These are phyloP conservation scores for Dothideomycetes sp. DNA, from an alignment of 2,329 filamentous ascomycete species.

Conservation along the genomic window DNA sequence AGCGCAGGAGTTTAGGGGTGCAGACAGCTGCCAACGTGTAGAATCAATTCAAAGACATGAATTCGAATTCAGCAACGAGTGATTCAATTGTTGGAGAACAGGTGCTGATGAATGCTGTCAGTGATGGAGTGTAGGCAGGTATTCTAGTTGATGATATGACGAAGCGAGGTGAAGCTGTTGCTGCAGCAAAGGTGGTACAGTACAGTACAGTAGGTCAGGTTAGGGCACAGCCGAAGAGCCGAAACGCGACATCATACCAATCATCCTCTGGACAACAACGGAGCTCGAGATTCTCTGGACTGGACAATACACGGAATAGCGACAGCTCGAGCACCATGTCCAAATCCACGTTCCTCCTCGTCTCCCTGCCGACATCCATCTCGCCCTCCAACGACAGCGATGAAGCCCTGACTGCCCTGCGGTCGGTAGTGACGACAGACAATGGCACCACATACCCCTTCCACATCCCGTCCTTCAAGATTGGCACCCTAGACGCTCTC, in stretches of 20 bases:
- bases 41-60: no score
- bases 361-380: conserved; percentile 83
- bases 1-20: conserved; percentile 12
- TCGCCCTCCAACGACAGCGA: conserved; percentile 71
- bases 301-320: no score
- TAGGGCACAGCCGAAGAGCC: not conserved
- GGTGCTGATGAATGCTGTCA: no score
- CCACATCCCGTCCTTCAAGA: conserved; percentile 88
- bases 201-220: not conserved
- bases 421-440: conserved; percentile 61
- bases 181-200: conserved; percentile 1
- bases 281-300: no score
- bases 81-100: no score
- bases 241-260: not conserved
- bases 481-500: conserved; percentile 87
- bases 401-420: conserved; percentile 70
- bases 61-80: no score
- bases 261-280: conserved; percentile 4
- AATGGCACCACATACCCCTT: conserved; percentile 70
- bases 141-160: not conserved
- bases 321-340: no score
- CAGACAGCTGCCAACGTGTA: no score
- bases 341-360: conserved; percentile 64
- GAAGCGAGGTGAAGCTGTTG: conserved; percentile 2
- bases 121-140: not conserved